Evolutionary conservation across 805 yeast species (phyloP).

Genomic region (Ogataea kodamae): DNA sequence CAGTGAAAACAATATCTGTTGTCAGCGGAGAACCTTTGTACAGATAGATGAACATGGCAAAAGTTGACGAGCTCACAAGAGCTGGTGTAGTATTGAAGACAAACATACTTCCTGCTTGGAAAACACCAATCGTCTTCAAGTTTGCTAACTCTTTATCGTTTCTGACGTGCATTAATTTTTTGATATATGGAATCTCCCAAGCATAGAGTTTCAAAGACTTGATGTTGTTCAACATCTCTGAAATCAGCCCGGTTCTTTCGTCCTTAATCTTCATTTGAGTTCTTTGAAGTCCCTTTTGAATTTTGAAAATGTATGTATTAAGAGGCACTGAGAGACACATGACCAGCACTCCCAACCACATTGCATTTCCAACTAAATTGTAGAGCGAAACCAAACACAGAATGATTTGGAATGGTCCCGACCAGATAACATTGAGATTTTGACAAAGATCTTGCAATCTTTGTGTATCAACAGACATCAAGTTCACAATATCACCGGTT

Average conservation of each 20-base stretch:
- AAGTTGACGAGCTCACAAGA: constrained; percentile 84
- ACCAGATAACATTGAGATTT: constrained; percentile 78
- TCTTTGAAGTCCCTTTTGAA: constrained; percentile 71
- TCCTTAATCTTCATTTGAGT: constrained; percentile 88
- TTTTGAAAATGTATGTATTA: constrained; percentile 64
- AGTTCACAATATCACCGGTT: constrained; percentile 90
- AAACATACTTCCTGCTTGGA: constrained; percentile 67
- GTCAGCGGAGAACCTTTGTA: constrained; percentile 59
- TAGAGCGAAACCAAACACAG: constrained; percentile 73
- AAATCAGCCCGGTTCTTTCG: constrained; percentile 82
- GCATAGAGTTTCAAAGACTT: constrained; percentile 91
- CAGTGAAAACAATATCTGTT: constrained; percentile 90
- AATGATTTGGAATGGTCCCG: constrained; percentile 85
- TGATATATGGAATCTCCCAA: constrained; percentile 88
- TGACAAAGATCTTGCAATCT: constrained; percentile 81
- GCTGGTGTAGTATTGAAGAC: constrained; percentile 87
- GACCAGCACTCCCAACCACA: constrained; percentile 93
- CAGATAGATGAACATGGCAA: constrained; percentile 67
- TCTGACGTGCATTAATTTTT: constrained; percentile 74
- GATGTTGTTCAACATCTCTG: constrained; percentile 86
- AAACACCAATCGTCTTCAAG: constrained; percentile 67
- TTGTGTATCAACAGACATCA: constrained; percentile 92
- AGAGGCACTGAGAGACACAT: constrained; percentile 77
- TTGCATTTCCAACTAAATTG: constrained; percentile 74
- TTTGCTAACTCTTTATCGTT: constrained; percentile 81